Evolutionary conservation across 208 protist genomes (phyloP).

Genomic region (Phytomonas serpens): DNA sequence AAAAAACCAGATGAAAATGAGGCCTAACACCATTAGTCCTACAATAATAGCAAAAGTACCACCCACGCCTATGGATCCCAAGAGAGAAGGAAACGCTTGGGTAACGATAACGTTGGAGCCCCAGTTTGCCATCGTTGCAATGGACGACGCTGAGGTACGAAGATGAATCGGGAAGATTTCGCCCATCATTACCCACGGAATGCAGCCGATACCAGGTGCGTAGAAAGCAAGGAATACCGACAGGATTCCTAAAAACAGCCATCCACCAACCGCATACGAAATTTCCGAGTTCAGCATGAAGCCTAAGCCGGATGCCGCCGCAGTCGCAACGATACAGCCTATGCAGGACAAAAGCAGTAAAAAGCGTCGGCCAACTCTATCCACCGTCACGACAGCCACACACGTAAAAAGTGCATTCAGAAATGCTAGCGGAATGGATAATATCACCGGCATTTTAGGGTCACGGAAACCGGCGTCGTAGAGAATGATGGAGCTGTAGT

Average conservation of each 20-base stretch:
- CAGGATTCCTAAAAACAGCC: slow-evolving; percentile 72
- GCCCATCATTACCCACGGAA: slow-evolving; percentile 88
- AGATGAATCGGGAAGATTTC: slow-evolving; percentile 86
- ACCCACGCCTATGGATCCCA: slow-evolving; percentile 77
- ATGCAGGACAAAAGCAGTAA: slow-evolving; percentile 64
- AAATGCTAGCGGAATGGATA: slow-evolving; percentile 78
- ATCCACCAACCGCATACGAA: slow-evolving; percentile 44
- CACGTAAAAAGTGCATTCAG: slow-evolving; percentile 85
- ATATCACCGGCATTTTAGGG: slow-evolving; percentile 64
- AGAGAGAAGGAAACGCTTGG: slow-evolving; percentile 76
- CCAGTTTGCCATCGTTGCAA: slow-evolving; percentile 91
- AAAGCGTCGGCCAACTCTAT: slow-evolving; percentile 62
- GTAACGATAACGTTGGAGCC: slow-evolving; percentile 79
- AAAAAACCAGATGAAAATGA: slow-evolving; percentile 73
- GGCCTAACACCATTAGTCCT: slow-evolving; percentile 44
- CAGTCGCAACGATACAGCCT: slow-evolving; percentile 52
- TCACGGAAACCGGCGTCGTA: slow-evolving; percentile 72
- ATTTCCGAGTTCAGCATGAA: slow-evolving; percentile 54
- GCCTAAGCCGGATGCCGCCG: slow-evolving; percentile 48
- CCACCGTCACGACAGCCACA: slow-evolving; percentile 71
- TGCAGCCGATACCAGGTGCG: slow-evolving; percentile 81
- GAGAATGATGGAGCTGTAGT: slow-evolving; percentile 89
- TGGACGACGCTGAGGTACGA: slow-evolving; percentile 67
- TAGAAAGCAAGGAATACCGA: slow-evolving; percentile 79
- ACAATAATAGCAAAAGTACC: slow-evolving; percentile 73